phyloP scores from a whole-genome alignment of 2,329 filamentous ascomycete genomes.

The Beauveria asiatica region DNA sequence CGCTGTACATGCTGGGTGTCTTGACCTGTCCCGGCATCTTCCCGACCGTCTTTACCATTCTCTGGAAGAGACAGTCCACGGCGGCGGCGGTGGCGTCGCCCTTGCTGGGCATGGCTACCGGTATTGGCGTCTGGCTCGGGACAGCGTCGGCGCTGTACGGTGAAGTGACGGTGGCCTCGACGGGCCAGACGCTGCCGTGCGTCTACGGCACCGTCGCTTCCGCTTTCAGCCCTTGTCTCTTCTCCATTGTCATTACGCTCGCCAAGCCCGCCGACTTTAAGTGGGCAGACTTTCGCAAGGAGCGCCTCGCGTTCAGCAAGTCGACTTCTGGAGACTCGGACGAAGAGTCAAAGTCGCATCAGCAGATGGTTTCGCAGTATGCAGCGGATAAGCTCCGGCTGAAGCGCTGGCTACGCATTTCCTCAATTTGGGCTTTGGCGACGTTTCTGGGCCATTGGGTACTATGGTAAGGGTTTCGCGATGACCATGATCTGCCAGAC shows the following conservation, averaged over 20 bases:
- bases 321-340: constrained; percentile 12
- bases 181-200: constrained; percentile 40
- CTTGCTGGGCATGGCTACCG: constrained; percentile 39
- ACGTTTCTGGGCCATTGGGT: constrained; percentile 47
- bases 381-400: constrained; percentile 26
- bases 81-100: constrained; percentile 41
- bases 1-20: constrained; percentile 45
- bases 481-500: not conserved
- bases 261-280: constrained; percentile 33
- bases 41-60: constrained; percentile 42
- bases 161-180: constrained; percentile 37
- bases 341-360: constrained; percentile 17
- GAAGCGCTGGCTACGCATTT: constrained; percentile 38
- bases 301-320: constrained; percentile 29
- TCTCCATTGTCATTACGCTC: constrained; percentile 38
- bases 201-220: constrained; percentile 45
- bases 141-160: constrained; percentile 38
- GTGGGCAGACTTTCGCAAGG: constrained; percentile 32
- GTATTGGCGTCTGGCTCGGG: constrained; percentile 44
- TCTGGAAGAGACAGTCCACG: constrained; percentile 42
- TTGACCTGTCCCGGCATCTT: constrained; percentile 45
- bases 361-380: constrained; percentile 19
- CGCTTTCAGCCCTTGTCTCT: constrained; percentile 31
- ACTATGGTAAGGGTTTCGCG: constrained; percentile 30
- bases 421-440: constrained; percentile 36